These are phyloP conservation scores for Nicotiana sylvestris DNA, from an alignment of 257 asterid genomes.

Conservation along the genomic window DNA sequence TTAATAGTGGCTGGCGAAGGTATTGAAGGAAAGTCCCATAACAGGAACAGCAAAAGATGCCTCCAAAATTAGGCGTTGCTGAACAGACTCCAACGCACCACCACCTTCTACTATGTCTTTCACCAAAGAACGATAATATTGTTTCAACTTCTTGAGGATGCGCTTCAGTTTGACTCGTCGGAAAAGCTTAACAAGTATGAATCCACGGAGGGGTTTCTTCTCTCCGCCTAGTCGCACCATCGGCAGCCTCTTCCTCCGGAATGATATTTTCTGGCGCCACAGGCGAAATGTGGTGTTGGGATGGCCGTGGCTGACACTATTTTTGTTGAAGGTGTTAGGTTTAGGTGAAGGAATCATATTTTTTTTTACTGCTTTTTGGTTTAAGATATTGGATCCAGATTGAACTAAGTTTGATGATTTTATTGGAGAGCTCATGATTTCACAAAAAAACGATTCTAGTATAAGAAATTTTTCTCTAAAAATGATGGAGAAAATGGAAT, in stretches of 20 bases:
- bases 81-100: slow-evolving; percentile 37
- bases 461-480: too few relatives aligned
- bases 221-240: slow-evolving; percentile 52
- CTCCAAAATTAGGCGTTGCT: slow-evolving; percentile 49
- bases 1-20: slow-evolving; percentile 11
- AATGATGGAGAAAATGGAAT: too few relatives aligned
- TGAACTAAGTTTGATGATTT: too few relatives aligned
- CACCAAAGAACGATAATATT: slow-evolving; percentile 26
- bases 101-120: slow-evolving; percentile 45
- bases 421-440: neutral
- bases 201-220: slow-evolving; percentile 41
- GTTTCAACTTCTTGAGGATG: slow-evolving; percentile 45
- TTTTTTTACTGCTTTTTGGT: too few relatives aligned
- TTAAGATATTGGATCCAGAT: too few relatives aligned
- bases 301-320: neutral
- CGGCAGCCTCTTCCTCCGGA: slow-evolving; percentile 37
- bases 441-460: neutral
- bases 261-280: slow-evolving; percentile 29
- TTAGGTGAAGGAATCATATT: slow-evolving; percentile 17
- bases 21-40: slow-evolving; percentile 35
- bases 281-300: slow-evolving; percentile 23
- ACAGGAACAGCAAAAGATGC: slow-evolving; percentile 69
- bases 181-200: slow-evolving; percentile 31
- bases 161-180: slow-evolving; percentile 36
- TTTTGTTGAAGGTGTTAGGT: slow-evolving; percentile 12